Evolutionary conservation across 1,284 basidiomycete species (phyloP).

Genomic region (Trichosporon asahii): DNA sequence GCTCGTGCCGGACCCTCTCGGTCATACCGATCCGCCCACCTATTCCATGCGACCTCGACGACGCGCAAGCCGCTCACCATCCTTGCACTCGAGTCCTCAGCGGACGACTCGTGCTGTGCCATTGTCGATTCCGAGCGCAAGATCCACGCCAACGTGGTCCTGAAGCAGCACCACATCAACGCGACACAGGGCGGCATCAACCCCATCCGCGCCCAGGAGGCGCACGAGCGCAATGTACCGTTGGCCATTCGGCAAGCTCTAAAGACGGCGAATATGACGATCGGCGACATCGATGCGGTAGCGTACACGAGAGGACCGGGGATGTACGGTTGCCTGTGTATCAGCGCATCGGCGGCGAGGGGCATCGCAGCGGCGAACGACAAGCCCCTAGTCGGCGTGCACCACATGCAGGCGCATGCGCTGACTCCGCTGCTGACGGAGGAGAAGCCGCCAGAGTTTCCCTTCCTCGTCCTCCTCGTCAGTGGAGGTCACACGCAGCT

Average conservation of each 20-base stretch:
- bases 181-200: constrained; percentile 72
- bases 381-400: constrained; percentile 81
- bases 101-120: constrained; percentile 85
- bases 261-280: constrained; percentile 59
- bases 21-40: background rate
- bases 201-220: constrained; percentile 68
- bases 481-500: constrained; percentile 90
- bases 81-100: constrained; percentile 72
- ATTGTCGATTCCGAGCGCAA: constrained; percentile 65
- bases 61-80: constrained; percentile 54
- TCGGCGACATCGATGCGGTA: constrained; percentile 72
- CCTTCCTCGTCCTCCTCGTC: constrained; percentile 80
- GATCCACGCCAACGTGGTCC: constrained; percentile 76
- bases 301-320: constrained; percentile 90
- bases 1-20: background rate
- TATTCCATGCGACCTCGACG: background rate
- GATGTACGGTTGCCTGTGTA: constrained; percentile 73
- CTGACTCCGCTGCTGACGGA: constrained; percentile 75
- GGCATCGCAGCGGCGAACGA: constrained; percentile 69
- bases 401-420: constrained; percentile 97
- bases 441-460: constrained; percentile 62
- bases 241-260: constrained; percentile 67
- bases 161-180: constrained; percentile 64
- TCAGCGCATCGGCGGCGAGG: constrained; percentile 74
- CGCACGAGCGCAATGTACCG: constrained; percentile 70